Evolutionary conservation across 768 basidiomycete species (phyloP).

Genomic region (Lactarius psammicola): DNA sequence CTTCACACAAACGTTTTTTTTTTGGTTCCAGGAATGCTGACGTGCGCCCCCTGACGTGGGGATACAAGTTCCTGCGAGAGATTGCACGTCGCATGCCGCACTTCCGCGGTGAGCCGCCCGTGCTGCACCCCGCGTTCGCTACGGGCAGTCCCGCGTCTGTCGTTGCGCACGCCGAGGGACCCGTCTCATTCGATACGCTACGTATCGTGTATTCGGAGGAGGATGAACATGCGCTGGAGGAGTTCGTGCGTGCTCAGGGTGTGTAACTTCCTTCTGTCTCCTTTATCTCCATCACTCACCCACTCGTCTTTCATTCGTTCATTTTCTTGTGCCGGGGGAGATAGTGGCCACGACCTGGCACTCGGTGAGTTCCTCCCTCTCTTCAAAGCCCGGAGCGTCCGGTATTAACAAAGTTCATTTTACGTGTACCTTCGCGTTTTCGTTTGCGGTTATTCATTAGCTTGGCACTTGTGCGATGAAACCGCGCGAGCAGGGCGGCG

Average conservation of each 20-base stretch:
- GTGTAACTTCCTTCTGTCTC: neutral
- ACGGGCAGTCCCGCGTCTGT: conserved; percentile 33
- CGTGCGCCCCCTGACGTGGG: conserved; percentile 46
- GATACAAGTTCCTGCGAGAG: conserved; percentile 56
- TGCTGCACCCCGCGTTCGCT: conserved; percentile 36
- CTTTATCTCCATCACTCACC: neutral
- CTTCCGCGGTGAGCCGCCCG: conserved; percentile 37
- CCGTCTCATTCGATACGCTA: conserved; percentile 32
- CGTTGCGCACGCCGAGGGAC: conserved; percentile 19
- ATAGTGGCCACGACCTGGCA: conserved; percentile 34
- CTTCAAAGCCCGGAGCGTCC: neutral
- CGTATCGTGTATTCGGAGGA: conserved; percentile 30
- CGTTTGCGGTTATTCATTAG: conserved; percentile 25
- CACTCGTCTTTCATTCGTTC: neutral
- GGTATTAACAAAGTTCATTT: neutral
- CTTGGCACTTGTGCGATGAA: conserved; percentile 69
- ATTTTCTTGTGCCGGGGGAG: neutral
- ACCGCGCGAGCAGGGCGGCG: conserved; percentile 53
- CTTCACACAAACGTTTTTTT: conserved; percentile 28
- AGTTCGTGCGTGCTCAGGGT: conserved; percentile 27
- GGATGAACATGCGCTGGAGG: conserved; percentile 35
- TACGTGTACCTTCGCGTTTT: too few species aligned
- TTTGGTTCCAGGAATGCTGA: conserved; percentile 28
- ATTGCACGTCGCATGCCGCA: conserved; percentile 49
- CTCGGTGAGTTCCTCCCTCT: conserved; percentile 31